phyloP scores from a whole-genome alignment of 345 rosid genomes.

The Acer yangbiense region DNA sequence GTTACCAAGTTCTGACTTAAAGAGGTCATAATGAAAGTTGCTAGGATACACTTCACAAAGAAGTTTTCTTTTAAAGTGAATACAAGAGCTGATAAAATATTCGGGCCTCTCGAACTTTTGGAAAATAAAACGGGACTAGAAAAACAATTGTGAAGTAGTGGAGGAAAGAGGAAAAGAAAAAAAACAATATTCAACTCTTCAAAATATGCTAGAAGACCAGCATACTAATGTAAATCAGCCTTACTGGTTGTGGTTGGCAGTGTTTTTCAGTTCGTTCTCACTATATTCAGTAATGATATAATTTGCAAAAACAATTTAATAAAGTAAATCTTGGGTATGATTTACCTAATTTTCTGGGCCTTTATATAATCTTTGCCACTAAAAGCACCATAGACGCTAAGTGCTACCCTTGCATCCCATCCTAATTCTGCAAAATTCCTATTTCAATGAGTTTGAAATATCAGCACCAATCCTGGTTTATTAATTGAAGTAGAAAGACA shows the following conservation, averaged over 20 bases:
- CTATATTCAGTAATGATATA: not conserved
- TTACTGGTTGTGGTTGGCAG: too few relatives aligned
- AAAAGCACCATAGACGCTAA: conserved; percentile 57
- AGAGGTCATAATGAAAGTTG: not conserved
- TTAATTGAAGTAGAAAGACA: not conserved
- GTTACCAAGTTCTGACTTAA: not conserved
- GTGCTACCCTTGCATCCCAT: conserved; percentile 72
- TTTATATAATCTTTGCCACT: conserved; percentile 56
- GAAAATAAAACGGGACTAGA: too few relatives aligned
- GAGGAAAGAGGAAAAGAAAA: not conserved
- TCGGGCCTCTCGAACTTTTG: too few relatives aligned
- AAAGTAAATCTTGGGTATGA: not conserved
- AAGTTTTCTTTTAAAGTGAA: too few relatives aligned
- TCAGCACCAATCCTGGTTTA: conserved; percentile 12
- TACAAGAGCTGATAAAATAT: too few relatives aligned
- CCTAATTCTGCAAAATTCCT: conserved; percentile 56
- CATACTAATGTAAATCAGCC: not conserved
- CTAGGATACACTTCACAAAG: too few relatives aligned
- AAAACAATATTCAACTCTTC: too few relatives aligned
- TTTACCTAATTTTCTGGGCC: conserved; percentile 68
- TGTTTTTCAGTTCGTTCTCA: too few relatives aligned
- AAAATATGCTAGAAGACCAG: too few relatives aligned
- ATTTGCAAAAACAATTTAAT: not conserved
- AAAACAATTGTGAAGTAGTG: not conserved
- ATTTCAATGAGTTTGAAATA: conserved; percentile 12